Evolutionary conservation across 352 stramenopile genomes (phyloP).

Genomic region (Globisporangium orthogonon): DNA sequence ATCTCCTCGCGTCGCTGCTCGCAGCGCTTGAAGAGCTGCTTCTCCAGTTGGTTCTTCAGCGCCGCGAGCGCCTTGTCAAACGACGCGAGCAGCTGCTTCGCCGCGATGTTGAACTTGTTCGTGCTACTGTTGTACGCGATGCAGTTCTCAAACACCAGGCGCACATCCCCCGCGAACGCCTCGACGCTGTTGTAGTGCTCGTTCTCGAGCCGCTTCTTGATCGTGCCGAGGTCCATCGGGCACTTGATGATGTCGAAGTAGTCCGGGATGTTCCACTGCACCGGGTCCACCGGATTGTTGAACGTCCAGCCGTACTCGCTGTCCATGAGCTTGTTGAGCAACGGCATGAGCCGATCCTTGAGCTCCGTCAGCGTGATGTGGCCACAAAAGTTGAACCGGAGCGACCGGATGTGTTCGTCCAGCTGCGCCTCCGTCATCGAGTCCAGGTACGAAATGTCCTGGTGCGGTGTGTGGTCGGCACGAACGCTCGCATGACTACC

Average conservation of each 20-base stretch:
- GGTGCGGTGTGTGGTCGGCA: conserved; percentile 55
- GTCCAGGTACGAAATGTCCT: conserved; percentile 86
- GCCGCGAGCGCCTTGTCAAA: conserved; percentile 67
- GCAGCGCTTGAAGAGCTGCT: conserved; percentile 81
- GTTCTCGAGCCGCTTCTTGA: conserved; percentile 95
- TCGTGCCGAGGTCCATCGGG: conserved; percentile 98
- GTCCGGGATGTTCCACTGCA: conserved; percentile 90
- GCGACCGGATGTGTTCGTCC: conserved; percentile 86
- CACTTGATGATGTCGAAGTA: conserved; percentile 94
- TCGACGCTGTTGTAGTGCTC: conserved; percentile 92
- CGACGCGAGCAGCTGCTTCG: conserved; percentile 70
- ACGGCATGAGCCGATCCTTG: conserved; percentile 76
- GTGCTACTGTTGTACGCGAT: conserved; percentile 88
- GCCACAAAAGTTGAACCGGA: conserved; percentile 85
- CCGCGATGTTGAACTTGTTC: conserved; percentile 86
- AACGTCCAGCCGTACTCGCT: conserved; percentile 91
- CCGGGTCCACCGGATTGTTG: conserved; percentile 93
- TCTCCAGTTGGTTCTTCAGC: conserved; percentile 75
- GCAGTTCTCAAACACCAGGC: conserved; percentile 87
- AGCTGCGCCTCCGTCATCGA: conserved; percentile 83
- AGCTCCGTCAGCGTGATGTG: conserved; percentile 79
- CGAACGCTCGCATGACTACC: conserved; percentile 56
- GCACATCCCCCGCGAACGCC: conserved; percentile 82
- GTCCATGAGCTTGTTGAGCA: conserved; percentile 85
- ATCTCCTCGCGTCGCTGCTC: conserved; percentile 82